Conservation (phyloP, 2,329 filamentous ascomycete species). For the Byssochlamys sp. region DNA sequence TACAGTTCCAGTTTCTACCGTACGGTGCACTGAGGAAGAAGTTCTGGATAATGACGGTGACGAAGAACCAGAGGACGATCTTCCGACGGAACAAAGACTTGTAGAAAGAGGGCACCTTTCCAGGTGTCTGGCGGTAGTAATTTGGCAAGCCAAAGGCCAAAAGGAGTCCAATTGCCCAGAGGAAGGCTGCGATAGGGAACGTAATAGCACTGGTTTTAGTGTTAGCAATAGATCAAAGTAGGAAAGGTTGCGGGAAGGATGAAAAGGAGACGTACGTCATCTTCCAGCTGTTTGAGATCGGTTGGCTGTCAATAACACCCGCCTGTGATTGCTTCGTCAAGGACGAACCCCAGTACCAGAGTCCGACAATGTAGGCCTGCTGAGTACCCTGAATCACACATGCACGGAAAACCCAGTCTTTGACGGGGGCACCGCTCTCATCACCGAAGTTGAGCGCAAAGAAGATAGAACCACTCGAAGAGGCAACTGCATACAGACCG, state of each 20-base stretch:
- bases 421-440: conserved; percentile 53
- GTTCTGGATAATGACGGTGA: conserved; percentile 55
- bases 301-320: conserved; percentile 30
- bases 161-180: conserved; percentile 48
- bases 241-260: neutral
- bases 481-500: conserved; percentile 53
- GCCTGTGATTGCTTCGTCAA: conserved; percentile 21
- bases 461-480: conserved; percentile 54
- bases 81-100: conserved; percentile 52
- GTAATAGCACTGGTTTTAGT: conserved; percentile 41
- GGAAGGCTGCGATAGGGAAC: conserved; percentile 47
- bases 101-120: conserved; percentile 57
- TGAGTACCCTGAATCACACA: conserved; percentile 58
- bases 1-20: conserved; percentile 56
- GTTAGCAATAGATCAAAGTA: conserved; percentile 9
- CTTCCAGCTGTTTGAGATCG: conserved; percentile 35
- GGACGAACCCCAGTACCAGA: conserved; percentile 59
- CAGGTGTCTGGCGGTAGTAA: conserved; percentile 57
- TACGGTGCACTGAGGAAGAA: conserved; percentile 59
- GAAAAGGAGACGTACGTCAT: conserved; percentile 23
- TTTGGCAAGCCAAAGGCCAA: conserved; percentile 55
- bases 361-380: conserved; percentile 54
- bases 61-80: conserved; percentile 58
- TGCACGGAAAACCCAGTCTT: conserved; percentile 58
- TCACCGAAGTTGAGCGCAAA: conserved; percentile 60